phyloP scores from a whole-genome alignment of 2,329 filamentous ascomycete species.

The Exserohilum rostratum region DNA sequence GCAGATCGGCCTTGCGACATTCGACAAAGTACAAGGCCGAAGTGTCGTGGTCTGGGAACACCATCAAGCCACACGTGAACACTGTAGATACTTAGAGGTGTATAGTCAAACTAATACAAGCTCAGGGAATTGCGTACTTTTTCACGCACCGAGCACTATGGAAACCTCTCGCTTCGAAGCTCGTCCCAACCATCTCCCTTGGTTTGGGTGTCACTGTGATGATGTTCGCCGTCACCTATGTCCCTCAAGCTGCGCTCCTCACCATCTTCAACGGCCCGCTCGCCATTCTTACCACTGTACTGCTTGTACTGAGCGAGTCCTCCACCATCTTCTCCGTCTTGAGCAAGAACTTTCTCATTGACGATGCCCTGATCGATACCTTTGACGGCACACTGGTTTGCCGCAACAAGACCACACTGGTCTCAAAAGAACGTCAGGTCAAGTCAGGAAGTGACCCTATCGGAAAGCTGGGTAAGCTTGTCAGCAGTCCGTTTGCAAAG shows the following conservation, averaged over 20 bases:
- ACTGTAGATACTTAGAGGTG: background rate
- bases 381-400: conserved; percentile 76
- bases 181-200: conserved; percentile 69
- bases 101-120: conserved; percentile 5
- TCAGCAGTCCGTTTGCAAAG: conserved; percentile 61
- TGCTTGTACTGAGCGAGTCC: conserved; percentile 65
- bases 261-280: conserved; percentile 84
- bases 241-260: conserved; percentile 81
- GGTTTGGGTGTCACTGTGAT: conserved; percentile 72
- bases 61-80: too few relatives aligned
- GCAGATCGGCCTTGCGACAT: too few relatives aligned
- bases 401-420: conserved; percentile 64
- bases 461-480: conserved; percentile 62
- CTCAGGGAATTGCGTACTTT: conserved; percentile 65
- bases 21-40: too few relatives aligned
- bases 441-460: conserved; percentile 62
- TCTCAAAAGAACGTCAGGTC: conserved; percentile 76
- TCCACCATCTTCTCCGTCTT: conserved; percentile 60
- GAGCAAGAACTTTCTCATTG: conserved; percentile 75
- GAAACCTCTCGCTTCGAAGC: conserved; percentile 63
- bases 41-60: too few relatives aligned
- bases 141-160: conserved; percentile 63
- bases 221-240: conserved; percentile 90
- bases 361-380: conserved; percentile 83
- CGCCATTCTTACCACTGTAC: conserved; percentile 72